Conservation (phyloP, 345 rosid genomes). For the Citropsis articulata region DNA sequence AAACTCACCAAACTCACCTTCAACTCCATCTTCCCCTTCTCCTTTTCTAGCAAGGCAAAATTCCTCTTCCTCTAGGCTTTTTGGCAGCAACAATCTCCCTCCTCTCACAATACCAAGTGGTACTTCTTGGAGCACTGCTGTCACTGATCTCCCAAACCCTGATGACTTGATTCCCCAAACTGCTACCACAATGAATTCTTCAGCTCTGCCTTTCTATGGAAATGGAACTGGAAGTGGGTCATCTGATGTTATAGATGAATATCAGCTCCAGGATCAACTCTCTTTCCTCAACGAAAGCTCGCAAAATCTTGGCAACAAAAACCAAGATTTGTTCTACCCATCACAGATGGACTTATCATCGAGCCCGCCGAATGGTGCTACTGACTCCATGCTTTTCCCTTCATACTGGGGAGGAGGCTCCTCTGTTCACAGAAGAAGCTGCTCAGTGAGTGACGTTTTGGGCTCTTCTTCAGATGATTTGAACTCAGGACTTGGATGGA, state of each 20-base stretch:
- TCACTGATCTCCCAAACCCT: constrained; percentile 43
- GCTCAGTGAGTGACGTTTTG: constrained; percentile 66
- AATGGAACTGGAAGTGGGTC: constrained; percentile 43
- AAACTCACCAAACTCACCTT: constrained; percentile 36
- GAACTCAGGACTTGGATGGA: constrained; percentile 70
- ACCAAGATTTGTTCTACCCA: constrained; percentile 44
- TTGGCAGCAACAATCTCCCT: constrained; percentile 26
- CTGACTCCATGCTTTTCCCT: constrained; percentile 34
- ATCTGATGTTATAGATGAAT: constrained; percentile 51
- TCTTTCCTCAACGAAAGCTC: constrained; percentile 59
- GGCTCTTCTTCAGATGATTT: constrained; percentile 58
- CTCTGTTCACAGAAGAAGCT: constrained; percentile 63
- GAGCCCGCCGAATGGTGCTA: constrained; percentile 25
- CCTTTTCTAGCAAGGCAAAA: constrained; percentile 42
- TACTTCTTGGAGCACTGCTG: constrained; percentile 41
- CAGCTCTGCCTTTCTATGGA: constrained; percentile 64
- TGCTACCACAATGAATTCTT: constrained; percentile 45
- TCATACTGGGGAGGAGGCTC: constrained; percentile 41
- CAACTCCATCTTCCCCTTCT: constrained; percentile 48
- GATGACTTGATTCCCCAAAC: constrained; percentile 53
- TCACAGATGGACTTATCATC: constrained; percentile 36
- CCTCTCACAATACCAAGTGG: constrained; percentile 32
- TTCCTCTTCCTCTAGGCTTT: constrained; percentile 32
- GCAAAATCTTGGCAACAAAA: constrained; percentile 32
- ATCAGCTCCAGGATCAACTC: constrained; percentile 66